phyloP scores from a whole-genome alignment of 2,329 filamentous ascomycete genomes.

The Aureobasidium namibiae region DNA sequence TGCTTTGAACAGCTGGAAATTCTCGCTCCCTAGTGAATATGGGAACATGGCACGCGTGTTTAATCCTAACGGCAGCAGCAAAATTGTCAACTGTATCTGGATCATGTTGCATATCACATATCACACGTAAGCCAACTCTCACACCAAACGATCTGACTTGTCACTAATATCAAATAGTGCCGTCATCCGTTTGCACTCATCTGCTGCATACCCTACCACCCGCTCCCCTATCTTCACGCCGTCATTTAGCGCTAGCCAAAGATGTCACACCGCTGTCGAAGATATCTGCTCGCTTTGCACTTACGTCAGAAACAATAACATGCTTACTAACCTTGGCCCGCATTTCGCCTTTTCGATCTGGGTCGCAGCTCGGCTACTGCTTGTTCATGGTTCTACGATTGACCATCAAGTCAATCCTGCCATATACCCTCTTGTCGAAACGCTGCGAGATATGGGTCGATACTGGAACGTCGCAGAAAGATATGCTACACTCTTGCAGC shows the following conservation, averaged over 20 bases:
- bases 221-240: constrained; percentile 83
- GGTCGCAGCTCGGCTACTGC: constrained; percentile 78
- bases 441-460: constrained; percentile 68
- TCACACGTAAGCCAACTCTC: constrained; percentile 54
- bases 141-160: not conserved
- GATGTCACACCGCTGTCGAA: constrained; percentile 75
- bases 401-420: constrained; percentile 74
- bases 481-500: constrained; percentile 69
- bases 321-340: constrained; percentile 74
- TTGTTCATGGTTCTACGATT: constrained; percentile 86
- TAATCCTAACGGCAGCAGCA: constrained; percentile 50
- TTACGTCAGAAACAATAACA: constrained; percentile 65
- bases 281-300: constrained; percentile 71
- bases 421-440: constrained; percentile 74
- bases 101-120: constrained; percentile 88
- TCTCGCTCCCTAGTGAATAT: constrained; percentile 72
- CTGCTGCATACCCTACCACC: constrained; percentile 84
- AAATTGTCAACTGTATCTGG: constrained; percentile 71
- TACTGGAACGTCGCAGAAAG: constrained; percentile 81
- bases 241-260: constrained; percentile 75
- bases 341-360: constrained; percentile 89
- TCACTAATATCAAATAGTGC: constrained; percentile 41
- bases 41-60: constrained; percentile 76
- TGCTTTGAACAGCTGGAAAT: constrained; percentile 74
- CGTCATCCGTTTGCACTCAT: constrained; percentile 83